Percentiles rank a stretch among this genome's conserved stretches.
phyloP scores from a whole-genome alignment of 106 monocot species.

The Platanthera guangdongensis region DNA sequence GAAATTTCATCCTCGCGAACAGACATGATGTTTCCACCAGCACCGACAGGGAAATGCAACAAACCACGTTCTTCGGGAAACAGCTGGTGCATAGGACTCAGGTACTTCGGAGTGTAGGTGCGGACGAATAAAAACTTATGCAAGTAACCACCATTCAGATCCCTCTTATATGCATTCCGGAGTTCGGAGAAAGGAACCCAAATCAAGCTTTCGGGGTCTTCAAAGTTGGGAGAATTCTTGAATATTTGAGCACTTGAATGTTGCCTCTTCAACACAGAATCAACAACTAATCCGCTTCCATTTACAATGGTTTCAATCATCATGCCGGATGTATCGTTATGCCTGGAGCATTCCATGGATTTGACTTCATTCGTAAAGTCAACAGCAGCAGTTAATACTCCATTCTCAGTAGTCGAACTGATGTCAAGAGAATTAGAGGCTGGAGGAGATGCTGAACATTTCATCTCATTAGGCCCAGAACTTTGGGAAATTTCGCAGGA shows the following conservation, averaged over 20 bases:
- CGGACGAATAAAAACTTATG: conserved; percentile 52
- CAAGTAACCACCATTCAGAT: conserved; percentile 38
- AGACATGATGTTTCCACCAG: conserved; percentile 35
- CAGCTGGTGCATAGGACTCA: conserved; percentile 29
- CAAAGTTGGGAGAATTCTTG: conserved; percentile 11
- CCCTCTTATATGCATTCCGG: conserved; percentile 35
- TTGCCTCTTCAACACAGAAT: conserved; percentile 1
- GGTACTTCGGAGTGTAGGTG: conserved; percentile 35
- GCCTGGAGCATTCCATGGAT: neutral
- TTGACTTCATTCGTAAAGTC: conserved; percentile 2
- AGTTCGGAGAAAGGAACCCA: conserved; percentile 57
- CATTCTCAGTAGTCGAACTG: neutral
- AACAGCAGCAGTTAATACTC: neutral
- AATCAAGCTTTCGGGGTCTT: conserved; percentile 43
- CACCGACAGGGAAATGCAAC: conserved; percentile 37
- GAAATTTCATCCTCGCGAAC: conserved; percentile 66
- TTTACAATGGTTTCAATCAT: conserved; percentile 5
- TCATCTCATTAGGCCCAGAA: conserved; percentile 3
- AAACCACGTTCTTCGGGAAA: conserved; percentile 21
- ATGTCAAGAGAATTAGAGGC: neutral
- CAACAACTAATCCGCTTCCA: neutral
- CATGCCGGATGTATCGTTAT: conserved; percentile 1
- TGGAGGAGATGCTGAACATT: neutral
- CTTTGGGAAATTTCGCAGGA: conserved; percentile 9
- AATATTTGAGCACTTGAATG: neutral